Percentiles rank a stretch among this genome's conserved stretches.
Evolutionary conservation across 2,329 filamentous ascomycete genomes (phyloP).

Genomic region (Teratosphaeria viscida): DNA sequence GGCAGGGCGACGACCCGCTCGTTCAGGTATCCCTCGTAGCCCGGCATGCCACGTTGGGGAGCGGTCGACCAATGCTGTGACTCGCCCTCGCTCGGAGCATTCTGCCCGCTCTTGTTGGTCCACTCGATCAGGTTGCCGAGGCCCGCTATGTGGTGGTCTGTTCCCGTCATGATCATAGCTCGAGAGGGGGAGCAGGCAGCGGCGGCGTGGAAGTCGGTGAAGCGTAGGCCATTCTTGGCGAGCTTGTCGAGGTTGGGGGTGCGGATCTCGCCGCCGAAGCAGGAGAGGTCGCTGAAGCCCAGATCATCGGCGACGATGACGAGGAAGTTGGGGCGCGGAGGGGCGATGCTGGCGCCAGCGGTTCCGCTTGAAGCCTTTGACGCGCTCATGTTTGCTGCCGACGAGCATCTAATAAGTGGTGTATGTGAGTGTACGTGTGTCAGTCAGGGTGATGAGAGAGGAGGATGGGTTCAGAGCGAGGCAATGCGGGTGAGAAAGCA

Average conservation of each 20-base stretch:
- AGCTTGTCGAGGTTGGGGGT: slow-evolving; percentile 49
- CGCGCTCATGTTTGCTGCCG: slow-evolving; percentile 19
- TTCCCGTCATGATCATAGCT: slow-evolving; percentile 57
- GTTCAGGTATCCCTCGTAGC: slow-evolving; percentile 55
- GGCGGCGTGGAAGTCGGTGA: slow-evolving; percentile 56
- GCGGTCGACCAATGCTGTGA: slow-evolving; percentile 37
- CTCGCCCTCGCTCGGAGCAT: slow-evolving; percentile 41
- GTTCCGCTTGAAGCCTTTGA: slow-evolving; percentile 21
- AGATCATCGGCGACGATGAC: slow-evolving; percentile 33
- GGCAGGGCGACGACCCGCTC: slow-evolving; percentile 48
- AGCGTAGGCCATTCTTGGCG: slow-evolving; percentile 41
- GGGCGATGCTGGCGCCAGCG: slow-evolving; percentile 9
- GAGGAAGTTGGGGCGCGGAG: slow-evolving; percentile 49
- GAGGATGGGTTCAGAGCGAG: no score
- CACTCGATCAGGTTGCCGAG: slow-evolving; percentile 51
- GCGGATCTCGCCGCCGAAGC: slow-evolving; percentile 51
- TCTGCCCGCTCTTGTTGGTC: slow-evolving; percentile 45
- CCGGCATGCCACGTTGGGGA: slow-evolving; percentile 47
- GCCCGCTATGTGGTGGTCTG: slow-evolving; percentile 50
- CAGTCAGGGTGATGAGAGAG: neutral
- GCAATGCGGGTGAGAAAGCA: neutral
- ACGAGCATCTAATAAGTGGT: slow-evolving; percentile 11
- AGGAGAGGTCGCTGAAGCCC: slow-evolving; percentile 44
- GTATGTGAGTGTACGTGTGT: neutral
- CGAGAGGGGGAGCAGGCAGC: slow-evolving; percentile 55